phyloP scores from a whole-genome alignment of 208 protist species.

The Vickermania spadyakhi region DNA sequence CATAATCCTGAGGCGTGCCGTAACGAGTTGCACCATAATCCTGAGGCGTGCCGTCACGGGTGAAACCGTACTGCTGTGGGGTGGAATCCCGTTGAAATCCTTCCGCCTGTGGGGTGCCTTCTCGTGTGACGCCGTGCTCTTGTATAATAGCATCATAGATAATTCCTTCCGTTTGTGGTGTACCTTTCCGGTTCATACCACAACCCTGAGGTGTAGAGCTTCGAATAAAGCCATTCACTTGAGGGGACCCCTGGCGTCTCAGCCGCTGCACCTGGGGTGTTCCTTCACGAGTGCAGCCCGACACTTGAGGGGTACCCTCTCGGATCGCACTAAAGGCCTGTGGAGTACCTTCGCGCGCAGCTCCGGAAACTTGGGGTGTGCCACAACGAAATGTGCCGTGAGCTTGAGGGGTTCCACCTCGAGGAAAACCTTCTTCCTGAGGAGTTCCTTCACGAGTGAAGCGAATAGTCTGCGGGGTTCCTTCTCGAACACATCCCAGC shows the following conservation, averaged over 20 bases:
- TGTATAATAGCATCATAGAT: not conserved
- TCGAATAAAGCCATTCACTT: not conserved
- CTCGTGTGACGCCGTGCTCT: not conserved
- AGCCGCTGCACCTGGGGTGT: not conserved
- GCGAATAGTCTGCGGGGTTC: not conserved
- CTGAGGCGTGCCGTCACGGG: not conserved
- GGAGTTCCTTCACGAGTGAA: not conserved
- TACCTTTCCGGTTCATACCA: not conserved
- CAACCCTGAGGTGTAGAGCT: not conserved
- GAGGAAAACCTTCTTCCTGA: not conserved
- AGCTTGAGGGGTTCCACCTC: not conserved
- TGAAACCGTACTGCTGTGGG: not conserved
- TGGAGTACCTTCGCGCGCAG: not conserved
- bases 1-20: not conserved
- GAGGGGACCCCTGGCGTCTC: not conserved
- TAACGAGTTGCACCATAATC: not conserved
- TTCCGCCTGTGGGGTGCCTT: not conserved
- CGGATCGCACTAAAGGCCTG: not conserved
- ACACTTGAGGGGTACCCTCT: not conserved
- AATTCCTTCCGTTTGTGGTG: not conserved
- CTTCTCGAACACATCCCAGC: not conserved
- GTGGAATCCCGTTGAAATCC: not conserved
- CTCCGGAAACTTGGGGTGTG: not conserved
- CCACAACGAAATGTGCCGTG: too few species aligned
- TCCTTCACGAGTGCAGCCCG: not conserved